Base-by-base conservation (phyloP, 148 eudicot species). In the Amaranthus palmeri region DNA sequence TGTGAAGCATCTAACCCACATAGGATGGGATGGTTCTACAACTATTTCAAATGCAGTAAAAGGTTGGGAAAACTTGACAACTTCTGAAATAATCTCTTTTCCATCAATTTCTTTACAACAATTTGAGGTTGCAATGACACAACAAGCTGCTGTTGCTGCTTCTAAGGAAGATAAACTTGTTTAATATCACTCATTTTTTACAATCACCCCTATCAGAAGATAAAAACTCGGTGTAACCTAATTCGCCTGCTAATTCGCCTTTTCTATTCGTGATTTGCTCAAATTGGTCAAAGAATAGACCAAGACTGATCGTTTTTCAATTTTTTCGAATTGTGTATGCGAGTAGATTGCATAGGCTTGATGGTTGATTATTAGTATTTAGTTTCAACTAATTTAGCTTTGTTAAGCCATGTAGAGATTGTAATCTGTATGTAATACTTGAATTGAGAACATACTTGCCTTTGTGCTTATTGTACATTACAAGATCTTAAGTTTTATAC, bases 1-100 rank as follows among this genome's bases (percentile, higher is more conserved):
- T 49, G 98, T 93, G 72, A 93, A 87, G 80, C 98, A 93, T 72
- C 80, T 93, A 6, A 83, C 91, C 5, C 98, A 91, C 84, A 91
- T 93, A 61, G 98, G 98, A 64, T 86, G 85, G 85, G 97, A 91
- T 72, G 97, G 97, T 74, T 85, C 88, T 0, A 81, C 90, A 0
- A 85, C 86, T 0, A 68, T 80, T 0, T 86, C 67, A 11, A 70
- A 79, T 15, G 68, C 77, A 0, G 61, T 76, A 0, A 78, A 79
- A 47, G 77, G 82, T 1, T 84, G 86, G 86, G 89, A 82, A 48
- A 85, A 81, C 76, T 47, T 70, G 4, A 41, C 80, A 17, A 72
- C 87, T 50, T 76, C 87, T 45, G 87, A 88, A 67, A 67, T 81
- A n/a, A 71, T 85, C 15, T 81, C 88, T 4, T 81, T 83, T 47